phyloP scores from a whole-genome alignment of 345 rosid genomes.

The Kernera saxatilis region DNA sequence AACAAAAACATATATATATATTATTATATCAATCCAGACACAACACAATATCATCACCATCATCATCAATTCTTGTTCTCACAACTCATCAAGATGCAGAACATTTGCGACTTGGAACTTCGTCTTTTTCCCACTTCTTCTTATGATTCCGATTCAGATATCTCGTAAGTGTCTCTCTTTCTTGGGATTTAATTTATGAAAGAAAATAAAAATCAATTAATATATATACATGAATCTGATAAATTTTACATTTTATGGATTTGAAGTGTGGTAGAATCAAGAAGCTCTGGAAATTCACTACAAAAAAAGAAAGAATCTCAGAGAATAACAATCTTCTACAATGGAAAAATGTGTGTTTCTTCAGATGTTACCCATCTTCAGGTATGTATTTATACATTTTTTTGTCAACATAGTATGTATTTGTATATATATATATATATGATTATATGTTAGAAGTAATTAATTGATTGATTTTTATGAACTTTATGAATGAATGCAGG shows the following conservation, averaged over 20 bases:
- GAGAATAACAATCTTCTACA: conserved; percentile 29
- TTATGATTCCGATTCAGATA: conserved; percentile 7
- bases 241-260: background rate
- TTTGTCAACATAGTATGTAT: no score
- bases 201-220: background rate
- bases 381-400: no score
- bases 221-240: conserved; percentile 11
- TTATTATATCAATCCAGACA: background rate
- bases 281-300: background rate
- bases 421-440: background rate
- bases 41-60: background rate
- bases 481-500: background rate
- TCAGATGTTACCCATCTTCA: conserved; percentile 25
- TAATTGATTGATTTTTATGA: background rate
- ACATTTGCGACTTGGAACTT: conserved; percentile 29
- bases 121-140: conserved; percentile 28
- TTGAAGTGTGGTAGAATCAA: conserved; percentile 17
- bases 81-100: conserved; percentile 4
- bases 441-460: background rate
- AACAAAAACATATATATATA: no score
- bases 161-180: conserved; percentile 17
- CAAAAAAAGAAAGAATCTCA: conserved; percentile 16
- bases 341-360: conserved; percentile 22
- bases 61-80: background rate
- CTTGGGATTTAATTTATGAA: background rate